Evolutionary conservation across 345 rosid genomes (phyloP), one percentile per base, ranked within the genome.

Genomic region (Carallia brachiata): DNA sequence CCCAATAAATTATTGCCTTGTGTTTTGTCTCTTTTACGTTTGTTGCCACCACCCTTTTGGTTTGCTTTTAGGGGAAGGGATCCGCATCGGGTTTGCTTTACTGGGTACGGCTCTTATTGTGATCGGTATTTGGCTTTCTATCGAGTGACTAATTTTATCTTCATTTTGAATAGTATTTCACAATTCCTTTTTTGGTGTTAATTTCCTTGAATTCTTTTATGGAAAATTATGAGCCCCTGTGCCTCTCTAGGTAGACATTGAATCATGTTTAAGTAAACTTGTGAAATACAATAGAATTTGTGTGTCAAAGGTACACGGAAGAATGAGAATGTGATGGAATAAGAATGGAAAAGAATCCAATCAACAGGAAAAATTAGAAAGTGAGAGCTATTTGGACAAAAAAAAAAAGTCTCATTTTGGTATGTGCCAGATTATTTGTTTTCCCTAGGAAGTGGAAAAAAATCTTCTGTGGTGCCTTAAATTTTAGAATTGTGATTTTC

Each of bases 1-100:
- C 23, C 23, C 23, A 23, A 23, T 23, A 23, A 23, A 23, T 23
- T 23, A 23, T 23, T 23, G 23, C 23, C 23, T 23, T 23, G 23
- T 23, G 23, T 23, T 23, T 23, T 23, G 23, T 23, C 23, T 23
- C 23, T 23, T 23, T 23, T 23, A 94, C 97, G 18, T 94, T 94
- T 53, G 97, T 93, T 56, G 89, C 97, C 74, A 91, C 97, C 8
- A 97, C 96, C 56, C 88, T 79, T 84, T 82, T 28, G 98, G 96
- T 16, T 78, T 89, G 52, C 81, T 87, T 17, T 72, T 93, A 7
- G 98, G 96, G 2, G 98, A 93, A 78, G 77, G 86, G 72, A 89
- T 84, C 66, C 85, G 82, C 27, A 66, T 88, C 65, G 88, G 83
- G 23, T 78, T 59, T 56, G 86, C 93, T 70, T 70, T 89, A 64